Evolutionary conservation across 2,329 filamentous ascomycete genomes (phyloP), one percentile per base, ranked within the genome.

Genomic region (Emmonsiellopsis sp.): DNA sequence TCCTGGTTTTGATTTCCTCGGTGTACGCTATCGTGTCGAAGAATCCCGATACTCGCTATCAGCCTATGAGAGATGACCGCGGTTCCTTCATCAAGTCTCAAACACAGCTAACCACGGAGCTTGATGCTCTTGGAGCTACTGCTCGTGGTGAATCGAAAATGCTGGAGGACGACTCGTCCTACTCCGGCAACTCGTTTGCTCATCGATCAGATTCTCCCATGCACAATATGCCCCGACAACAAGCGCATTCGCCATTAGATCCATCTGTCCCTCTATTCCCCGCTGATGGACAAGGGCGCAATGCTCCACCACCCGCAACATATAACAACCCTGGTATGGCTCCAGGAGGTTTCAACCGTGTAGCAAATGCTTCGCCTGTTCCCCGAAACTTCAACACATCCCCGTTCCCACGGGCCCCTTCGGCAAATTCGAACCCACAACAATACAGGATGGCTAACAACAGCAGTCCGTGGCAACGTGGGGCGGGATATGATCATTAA

Each of bases 71-170:
- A 52, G 92, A 97, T 64, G 92, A 97, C 70, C 86, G 92, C 62
- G 89, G 88, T 50, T 96, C 91, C 8, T 96, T 97, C 74, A 95
- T 96, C 83, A 96, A 96, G 77, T 95, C 90, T 11, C 87, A 93
- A 69, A 87, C 87, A 5, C 85, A 92, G 64, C 76, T 95, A 52
- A 81, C 86, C 4, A 95, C 90, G 6, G 91, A 96, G 71, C 79
- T 96, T 49, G 90, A 96, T 68, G 91, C 91, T 7, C 76, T 96
- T 54, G 91, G 88, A 59, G 88, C 87, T 13, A 95, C 90, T 5
- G 91, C 91, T 36, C 85, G 91, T 65, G 90, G 90, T 54, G 90
- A 95, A 66, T 65, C 71, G 56, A 87, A 88, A 70, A 74, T 83
- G 32, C 84, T 90, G 55, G 86, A 89, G 54, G 87, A 90, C 54